Percentiles rank a stretch among this genome's conserved stretches.
These are phyloP conservation scores for Acidiella bohemica DNA, from an alignment of 495 filamentous ascomycete species.

Conservation along the genomic window DNA sequence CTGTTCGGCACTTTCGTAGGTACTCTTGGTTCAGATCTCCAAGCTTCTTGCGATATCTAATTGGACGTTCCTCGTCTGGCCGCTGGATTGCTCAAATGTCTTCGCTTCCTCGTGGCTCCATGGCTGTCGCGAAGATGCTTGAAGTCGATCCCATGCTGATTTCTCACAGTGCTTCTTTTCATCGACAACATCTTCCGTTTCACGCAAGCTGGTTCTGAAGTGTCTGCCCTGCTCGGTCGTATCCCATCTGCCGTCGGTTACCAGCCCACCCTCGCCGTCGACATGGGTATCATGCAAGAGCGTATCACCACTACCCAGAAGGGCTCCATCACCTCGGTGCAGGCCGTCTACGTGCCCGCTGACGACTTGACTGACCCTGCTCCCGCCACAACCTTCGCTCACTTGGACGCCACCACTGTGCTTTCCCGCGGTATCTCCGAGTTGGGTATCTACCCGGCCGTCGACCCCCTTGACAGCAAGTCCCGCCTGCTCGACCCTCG, in stretches of 20 bases:
- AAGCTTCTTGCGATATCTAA: too few relatives aligned
- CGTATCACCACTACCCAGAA: constrained; percentile 99
- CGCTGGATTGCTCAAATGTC: too few relatives aligned
- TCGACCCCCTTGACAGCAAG: constrained; percentile 98
- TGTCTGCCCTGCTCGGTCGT: constrained; percentile 98
- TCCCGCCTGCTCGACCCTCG: constrained; percentile 99
- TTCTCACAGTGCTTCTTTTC: constrained; percentile 71
- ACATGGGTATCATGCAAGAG: constrained; percentile 99
- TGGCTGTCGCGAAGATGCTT: too few relatives aligned
- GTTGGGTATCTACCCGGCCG: constrained; percentile 99
- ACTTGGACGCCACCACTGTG: constrained; percentile 99
- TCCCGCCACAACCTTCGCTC: constrained; percentile 98
- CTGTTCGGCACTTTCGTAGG: too few relatives aligned
- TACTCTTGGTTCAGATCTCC: too few relatives aligned
- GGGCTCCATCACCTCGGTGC: constrained; percentile 98
- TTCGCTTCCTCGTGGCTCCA: too few relatives aligned
- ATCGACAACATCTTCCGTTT: constrained; percentile 98
- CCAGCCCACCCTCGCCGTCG: constrained; percentile 97
- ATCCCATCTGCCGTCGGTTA: constrained; percentile 99
- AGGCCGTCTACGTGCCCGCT: constrained; percentile 99
- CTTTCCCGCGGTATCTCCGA: constrained; percentile 99
- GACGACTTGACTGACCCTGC: constrained; percentile 99
- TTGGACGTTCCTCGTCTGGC: too few relatives aligned
- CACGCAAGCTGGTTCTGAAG: constrained; percentile 99
- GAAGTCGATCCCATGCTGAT: too few relatives aligned